Evolutionary conservation across 2,329 filamentous ascomycete genomes (phyloP).

Genomic region (Fusarium camptoceras): DNA sequence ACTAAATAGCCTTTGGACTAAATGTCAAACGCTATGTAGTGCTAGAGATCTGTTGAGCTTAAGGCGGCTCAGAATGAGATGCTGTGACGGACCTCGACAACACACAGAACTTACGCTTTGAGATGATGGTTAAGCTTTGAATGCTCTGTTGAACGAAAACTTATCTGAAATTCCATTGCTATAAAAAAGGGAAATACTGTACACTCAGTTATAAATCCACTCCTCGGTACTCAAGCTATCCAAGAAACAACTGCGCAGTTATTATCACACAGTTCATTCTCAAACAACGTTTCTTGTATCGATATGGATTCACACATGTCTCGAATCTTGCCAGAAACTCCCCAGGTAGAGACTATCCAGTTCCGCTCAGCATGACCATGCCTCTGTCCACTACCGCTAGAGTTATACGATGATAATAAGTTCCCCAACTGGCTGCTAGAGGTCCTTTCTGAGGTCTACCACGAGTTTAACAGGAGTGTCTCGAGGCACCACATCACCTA

Average conservation of each 20-base stretch:
- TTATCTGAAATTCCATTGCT: not conserved
- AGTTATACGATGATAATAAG: not conserved
- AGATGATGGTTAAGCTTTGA: not conserved
- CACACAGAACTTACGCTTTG: not conserved
- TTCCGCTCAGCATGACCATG: not conserved
- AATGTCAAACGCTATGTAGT: not conserved
- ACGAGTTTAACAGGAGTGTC: not conserved
- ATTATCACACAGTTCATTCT: not conserved
- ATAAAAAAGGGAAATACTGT: not conserved
- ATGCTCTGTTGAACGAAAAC: not conserved
- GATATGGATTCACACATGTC: not conserved
- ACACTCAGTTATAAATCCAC: not conserved
- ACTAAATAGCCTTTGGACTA: not conserved
- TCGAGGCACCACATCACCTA: not conserved
- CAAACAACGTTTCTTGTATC: not conserved
- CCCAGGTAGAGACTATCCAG: not conserved
- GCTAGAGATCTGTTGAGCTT: not conserved
- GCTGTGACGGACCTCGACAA: not conserved
- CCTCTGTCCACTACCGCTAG: not conserved
- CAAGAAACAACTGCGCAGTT: not conserved
- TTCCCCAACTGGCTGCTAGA: not conserved
- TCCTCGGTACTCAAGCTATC: not conserved
- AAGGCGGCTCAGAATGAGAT: not conserved
- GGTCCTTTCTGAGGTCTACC: not conserved
- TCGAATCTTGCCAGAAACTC: not conserved